Conservation (phyloP, 2,329 filamentous ascomycete species). For the Diaporthe caulivora region DNA sequence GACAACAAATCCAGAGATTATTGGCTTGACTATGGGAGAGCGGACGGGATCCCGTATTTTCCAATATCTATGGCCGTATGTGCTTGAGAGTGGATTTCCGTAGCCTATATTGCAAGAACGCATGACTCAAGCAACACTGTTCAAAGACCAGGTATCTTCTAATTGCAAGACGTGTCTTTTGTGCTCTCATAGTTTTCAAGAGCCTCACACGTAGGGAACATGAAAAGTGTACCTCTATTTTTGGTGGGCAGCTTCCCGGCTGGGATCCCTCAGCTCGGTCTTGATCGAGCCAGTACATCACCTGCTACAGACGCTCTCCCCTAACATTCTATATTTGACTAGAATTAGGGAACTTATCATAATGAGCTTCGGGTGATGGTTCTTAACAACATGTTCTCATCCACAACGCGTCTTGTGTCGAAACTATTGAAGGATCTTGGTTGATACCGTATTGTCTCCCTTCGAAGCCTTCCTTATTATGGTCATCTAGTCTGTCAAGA, state of each 20-base stretch:
- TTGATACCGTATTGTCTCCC: too few relatives aligned
- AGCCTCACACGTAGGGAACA: not conserved
- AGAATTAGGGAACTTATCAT: not conserved
- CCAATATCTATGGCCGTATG: not conserved
- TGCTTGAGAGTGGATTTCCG: not conserved
- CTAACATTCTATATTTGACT: not conserved
- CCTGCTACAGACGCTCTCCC: not conserved
- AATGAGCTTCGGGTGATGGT: not conserved
- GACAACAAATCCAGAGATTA: not conserved
- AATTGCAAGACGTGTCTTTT: not conserved
- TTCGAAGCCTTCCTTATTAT: not conserved
- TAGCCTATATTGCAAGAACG: not conserved
- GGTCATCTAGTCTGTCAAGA: too few relatives aligned
- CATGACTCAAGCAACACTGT: not conserved
- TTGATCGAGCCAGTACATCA: too few relatives aligned
- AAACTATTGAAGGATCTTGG: too few relatives aligned
- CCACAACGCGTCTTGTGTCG: not conserved
- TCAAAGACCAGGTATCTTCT: not conserved
- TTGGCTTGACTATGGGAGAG: not conserved
- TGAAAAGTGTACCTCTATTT: not conserved
- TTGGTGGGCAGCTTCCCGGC: not conserved
- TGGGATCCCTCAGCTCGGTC: not conserved
- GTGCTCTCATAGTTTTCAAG: not conserved
- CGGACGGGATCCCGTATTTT: not conserved
- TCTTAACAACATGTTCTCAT: not conserved